phyloP scores from a whole-genome alignment of 2,329 filamentous ascomycete genomes.

The Passalora sequoiae region DNA sequence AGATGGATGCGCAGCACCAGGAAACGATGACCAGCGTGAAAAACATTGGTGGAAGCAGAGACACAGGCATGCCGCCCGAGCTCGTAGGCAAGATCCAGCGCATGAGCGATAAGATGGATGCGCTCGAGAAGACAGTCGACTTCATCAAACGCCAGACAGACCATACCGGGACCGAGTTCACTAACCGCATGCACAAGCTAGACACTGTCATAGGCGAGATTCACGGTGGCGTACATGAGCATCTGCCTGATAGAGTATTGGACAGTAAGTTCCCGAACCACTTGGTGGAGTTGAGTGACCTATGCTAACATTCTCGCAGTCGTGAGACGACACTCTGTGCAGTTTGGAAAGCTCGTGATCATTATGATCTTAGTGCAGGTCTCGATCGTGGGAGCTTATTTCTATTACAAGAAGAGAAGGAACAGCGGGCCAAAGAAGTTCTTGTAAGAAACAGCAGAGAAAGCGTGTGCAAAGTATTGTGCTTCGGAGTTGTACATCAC shows the following conservation, averaged over 20 bases:
- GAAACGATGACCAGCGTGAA: constrained; percentile 46
- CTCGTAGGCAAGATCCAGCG: constrained; percentile 20
- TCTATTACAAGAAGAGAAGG: constrained; percentile 74
- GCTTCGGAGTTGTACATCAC: background rate
- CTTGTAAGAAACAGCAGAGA: constrained; percentile 49
- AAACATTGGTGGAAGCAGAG: constrained; percentile 46
- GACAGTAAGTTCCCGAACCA: constrained; percentile 41
- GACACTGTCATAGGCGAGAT: constrained; percentile 51
- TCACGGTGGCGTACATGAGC: constrained; percentile 49
- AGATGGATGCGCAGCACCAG: constrained; percentile 53
- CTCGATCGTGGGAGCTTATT: constrained; percentile 62
- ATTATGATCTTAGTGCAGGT: constrained; percentile 71
- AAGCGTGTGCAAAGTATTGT: background rate
- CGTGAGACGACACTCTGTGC: constrained; percentile 43
- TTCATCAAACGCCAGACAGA: constrained; percentile 51
- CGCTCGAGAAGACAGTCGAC: constrained; percentile 49
- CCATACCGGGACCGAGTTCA: constrained; percentile 55
- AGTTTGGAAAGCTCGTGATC: constrained; percentile 60
- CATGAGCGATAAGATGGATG: constrained; percentile 16
- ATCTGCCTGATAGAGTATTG: constrained; percentile 47
- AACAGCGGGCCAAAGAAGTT: constrained; percentile 84
- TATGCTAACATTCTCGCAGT: constrained; percentile 8
- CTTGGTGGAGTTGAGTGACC: constrained; percentile 5
- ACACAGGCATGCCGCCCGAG: constrained; percentile 21
- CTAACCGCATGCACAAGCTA: constrained; percentile 49